Percentiles rank a stretch among this genome's conserved stretches.
Conservation (phyloP, 768 basidiomycete species). For the Xerocomus spinulosus region DNA sequence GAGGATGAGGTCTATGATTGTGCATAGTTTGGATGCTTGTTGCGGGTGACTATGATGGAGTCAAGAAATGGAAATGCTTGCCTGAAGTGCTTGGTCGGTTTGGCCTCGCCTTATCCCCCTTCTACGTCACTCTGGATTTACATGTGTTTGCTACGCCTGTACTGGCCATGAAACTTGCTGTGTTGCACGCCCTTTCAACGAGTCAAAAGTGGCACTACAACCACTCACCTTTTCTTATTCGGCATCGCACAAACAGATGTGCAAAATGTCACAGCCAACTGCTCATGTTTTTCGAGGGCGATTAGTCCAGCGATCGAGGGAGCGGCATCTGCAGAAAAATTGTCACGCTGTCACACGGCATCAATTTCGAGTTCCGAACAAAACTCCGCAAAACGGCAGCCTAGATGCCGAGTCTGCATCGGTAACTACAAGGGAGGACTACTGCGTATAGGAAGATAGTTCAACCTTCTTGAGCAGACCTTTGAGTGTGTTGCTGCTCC, state of each 20-base stretch:
- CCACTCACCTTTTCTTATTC: background rate
- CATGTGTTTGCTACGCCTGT: constrained; percentile 8
- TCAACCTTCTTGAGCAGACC: constrained; percentile 81
- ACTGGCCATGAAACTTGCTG: background rate
- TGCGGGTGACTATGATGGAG: background rate
- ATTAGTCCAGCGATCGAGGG: background rate
- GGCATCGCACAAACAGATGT: background rate
- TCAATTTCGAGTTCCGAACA: background rate
- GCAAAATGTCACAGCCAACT: background rate
- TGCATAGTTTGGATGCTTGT: constrained; percentile 18
- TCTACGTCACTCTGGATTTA: constrained; percentile 19
- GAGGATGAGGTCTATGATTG: constrained; percentile 32
- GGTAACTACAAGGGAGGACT: constrained; percentile 3
- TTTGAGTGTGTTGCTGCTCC: constrained; percentile 75
- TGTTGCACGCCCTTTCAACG: background rate
- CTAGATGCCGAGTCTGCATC: too few species aligned
- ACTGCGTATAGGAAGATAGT: constrained; percentile 39
- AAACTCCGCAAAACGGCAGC: background rate
- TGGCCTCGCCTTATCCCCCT: constrained; percentile 14
- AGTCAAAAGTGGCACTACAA: background rate
- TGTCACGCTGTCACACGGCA: background rate
- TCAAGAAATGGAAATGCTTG: background rate
- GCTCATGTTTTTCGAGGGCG: background rate
- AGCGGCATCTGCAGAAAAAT: background rate
- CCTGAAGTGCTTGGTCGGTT: background rate